Evolutionary conservation across 2,329 filamentous ascomycete genomes (phyloP).

Genomic region (Ascochyta fabae): DNA sequence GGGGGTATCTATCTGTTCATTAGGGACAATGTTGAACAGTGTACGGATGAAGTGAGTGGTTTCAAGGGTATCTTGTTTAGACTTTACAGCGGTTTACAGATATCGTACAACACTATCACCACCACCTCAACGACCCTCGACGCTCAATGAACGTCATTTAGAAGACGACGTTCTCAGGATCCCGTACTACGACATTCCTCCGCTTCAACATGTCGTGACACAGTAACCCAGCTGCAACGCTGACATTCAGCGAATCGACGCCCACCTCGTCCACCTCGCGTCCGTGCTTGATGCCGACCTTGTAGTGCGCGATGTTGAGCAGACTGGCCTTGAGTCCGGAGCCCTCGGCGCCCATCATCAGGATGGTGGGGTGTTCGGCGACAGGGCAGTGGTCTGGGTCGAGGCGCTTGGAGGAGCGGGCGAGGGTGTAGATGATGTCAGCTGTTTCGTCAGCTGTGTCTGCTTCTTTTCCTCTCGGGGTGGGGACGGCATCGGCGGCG

Average conservation of each 20-base stretch:
- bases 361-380: constrained; percentile 67
- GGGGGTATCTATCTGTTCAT: too few species aligned
- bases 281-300: constrained; percentile 67
- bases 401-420: constrained; percentile 28
- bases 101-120: not conserved
- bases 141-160: not conserved
- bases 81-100: not conserved
- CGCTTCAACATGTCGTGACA: constrained; percentile 70
- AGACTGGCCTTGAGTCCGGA: constrained; percentile 37
- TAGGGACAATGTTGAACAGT: too few species aligned
- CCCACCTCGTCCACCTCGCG: constrained; percentile 56
- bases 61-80: too few species aligned
- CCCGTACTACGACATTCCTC: not conserved
- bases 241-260: constrained; percentile 93
- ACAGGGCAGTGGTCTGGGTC: constrained; percentile 38
- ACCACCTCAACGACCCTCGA: too few species aligned
- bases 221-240: constrained; percentile 81
- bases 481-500: constrained; percentile 64
- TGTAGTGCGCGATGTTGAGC: constrained; percentile 66
- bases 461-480: constrained; percentile 43
- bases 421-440: constrained; percentile 34
- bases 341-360: constrained; percentile 66
- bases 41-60: too few species aligned
- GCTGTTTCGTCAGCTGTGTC: constrained; percentile 19
- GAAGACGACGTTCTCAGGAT: constrained; percentile 12